Evolutionary conservation across 1,284 basidiomycete genomes (phyloP).

Genomic region (Inonotus hispidus): DNA sequence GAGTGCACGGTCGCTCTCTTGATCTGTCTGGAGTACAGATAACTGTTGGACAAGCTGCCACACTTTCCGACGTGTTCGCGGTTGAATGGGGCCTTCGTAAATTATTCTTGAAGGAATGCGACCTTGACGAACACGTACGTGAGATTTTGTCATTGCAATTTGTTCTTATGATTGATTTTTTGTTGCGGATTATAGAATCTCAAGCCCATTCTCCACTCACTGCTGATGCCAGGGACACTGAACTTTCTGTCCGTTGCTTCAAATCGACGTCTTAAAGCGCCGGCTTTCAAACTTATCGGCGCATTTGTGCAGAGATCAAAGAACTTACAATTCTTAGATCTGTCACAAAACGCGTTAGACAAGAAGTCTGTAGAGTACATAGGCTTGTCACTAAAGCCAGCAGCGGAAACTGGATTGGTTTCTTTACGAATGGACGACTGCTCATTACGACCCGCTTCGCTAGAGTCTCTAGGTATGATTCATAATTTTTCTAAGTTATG

Average conservation of each 20-base stretch:
- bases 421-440: slow-evolving; percentile 84
- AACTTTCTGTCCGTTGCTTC: slow-evolving; percentile 84
- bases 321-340: slow-evolving; percentile 77
- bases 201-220: slow-evolving; percentile 86
- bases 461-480: slow-evolving; percentile 70
- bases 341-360: slow-evolving; percentile 86
- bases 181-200: slow-evolving; percentile 46
- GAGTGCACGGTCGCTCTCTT: slow-evolving; percentile 56
- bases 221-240: slow-evolving; percentile 80
- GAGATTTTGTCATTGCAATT: background rate
- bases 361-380: slow-evolving; percentile 81
- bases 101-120: slow-evolving; percentile 74
- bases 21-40: slow-evolving; percentile 78
- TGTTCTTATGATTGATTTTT: slow-evolving; percentile 11
- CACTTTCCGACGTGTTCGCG: slow-evolving; percentile 83
- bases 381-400: slow-evolving; percentile 57
- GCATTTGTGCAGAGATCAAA: slow-evolving; percentile 75
- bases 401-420: slow-evolving; percentile 56
- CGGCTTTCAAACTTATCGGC: slow-evolving; percentile 79
- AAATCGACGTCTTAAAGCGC: slow-evolving; percentile 74
- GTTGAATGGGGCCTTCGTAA: slow-evolving; percentile 88
- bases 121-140: slow-evolving; percentile 73
- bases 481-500: background rate
- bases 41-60: slow-evolving; percentile 62
- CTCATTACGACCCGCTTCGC: slow-evolving; percentile 57